These are phyloP conservation scores for Sarocladium kiliense DNA, from an alignment of 2,329 filamentous ascomycete species.

Conservation along the genomic window DNA sequence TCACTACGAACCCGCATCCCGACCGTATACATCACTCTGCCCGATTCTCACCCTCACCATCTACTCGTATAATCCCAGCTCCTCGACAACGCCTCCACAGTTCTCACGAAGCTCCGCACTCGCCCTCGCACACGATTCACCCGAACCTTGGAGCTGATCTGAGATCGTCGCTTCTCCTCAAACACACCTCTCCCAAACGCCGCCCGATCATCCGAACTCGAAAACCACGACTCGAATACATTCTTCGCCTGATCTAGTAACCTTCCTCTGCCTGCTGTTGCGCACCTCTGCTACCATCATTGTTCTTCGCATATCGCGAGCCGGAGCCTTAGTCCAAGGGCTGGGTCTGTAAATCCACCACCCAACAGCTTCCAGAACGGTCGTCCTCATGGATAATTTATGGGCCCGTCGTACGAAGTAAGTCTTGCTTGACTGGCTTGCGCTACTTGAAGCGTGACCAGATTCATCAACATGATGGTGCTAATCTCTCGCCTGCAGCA, in stretches of 20 bases:
- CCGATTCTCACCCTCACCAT: not conserved
- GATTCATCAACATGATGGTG: conserved; percentile 13
- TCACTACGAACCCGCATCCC: not conserved
- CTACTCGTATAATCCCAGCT: not conserved
- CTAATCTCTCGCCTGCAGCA: conserved; percentile 41
- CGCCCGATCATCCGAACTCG: not conserved
- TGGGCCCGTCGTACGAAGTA: conserved; percentile 85
- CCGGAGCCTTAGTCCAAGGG: conserved; percentile 7
- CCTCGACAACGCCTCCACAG: not conserved
- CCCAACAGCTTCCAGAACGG: conserved; percentile 5
- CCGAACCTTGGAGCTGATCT: not conserved
- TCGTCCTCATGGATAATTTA: conserved; percentile 51
- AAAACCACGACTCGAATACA: not conserved
- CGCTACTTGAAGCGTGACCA: too few species aligned
- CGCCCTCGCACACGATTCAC: not conserved
- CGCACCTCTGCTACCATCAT: not conserved
- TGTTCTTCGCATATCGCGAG: not conserved
- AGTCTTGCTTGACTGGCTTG: conserved; percentile 24
- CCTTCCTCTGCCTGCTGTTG: not conserved
- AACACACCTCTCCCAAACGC: not conserved
- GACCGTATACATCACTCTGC: not conserved
- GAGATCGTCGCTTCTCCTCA: not conserved
- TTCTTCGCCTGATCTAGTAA: not conserved
- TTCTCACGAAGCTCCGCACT: not conserved
- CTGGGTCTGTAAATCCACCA: conserved; percentile 3